Evolutionary conservation across 768 basidiomycete species (phyloP).

Genomic region (Porpolomopsis calyptriformis): DNA sequence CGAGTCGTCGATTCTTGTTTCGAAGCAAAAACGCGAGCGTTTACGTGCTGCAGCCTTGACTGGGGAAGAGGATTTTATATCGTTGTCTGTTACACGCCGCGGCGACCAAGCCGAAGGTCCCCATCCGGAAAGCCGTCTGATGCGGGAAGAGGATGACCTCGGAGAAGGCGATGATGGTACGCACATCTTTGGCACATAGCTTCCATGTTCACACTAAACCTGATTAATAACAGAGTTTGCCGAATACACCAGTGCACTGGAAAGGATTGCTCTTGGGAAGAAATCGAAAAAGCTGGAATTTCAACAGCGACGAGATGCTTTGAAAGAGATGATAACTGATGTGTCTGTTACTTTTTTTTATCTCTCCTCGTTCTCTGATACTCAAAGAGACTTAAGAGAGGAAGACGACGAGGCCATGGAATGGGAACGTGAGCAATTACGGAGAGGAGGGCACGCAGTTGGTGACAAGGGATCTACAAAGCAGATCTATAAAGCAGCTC

Average conservation of each 20-base stretch:
- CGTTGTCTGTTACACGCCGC: constrained; percentile 54
- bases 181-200: constrained; percentile 12
- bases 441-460: constrained; percentile 50
- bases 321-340: constrained; percentile 75
- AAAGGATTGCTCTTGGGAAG: constrained; percentile 77
- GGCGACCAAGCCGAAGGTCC: constrained; percentile 53
- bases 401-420: constrained; percentile 76
- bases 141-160: constrained; percentile 80
- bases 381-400: constrained; percentile 31
- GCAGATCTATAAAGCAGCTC: constrained; percentile 56
- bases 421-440: constrained; percentile 79
- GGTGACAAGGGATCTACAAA: constrained; percentile 29
- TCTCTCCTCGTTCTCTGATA: constrained; percentile 2
- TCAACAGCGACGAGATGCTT: constrained; percentile 50
- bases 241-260: constrained; percentile 80
- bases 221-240: constrained; percentile 50
- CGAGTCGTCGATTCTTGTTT: constrained; percentile 58
- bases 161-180: constrained; percentile 84
- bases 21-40: constrained; percentile 67
- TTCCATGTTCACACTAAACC: background rate
- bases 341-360: constrained; percentile 37
- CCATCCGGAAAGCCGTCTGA: constrained; percentile 72
- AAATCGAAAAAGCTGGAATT: constrained; percentile 68
- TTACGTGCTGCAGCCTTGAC: constrained; percentile 38
- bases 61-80: constrained; percentile 65